Percentiles rank a stretch among this genome's conserved stretches.
Conservation (phyloP, 306 rosid species). For the cucumber (Cucumis sativus) region DNA sequence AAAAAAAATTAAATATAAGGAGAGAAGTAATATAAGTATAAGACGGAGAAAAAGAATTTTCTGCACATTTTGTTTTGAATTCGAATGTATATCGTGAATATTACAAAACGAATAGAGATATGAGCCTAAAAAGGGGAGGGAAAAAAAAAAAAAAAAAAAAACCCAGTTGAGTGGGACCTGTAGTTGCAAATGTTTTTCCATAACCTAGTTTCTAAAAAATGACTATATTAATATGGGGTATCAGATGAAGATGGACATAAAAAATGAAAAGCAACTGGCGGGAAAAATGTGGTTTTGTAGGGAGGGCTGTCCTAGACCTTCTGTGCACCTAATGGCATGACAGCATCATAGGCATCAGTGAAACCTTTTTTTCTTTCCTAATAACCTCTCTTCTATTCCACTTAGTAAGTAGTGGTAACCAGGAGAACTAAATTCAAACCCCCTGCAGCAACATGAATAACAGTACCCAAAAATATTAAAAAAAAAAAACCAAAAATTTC, state of each 20-base stretch:
- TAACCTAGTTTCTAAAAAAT: constrained; percentile 49
- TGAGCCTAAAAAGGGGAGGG: constrained; percentile 30
- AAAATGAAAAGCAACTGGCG: constrained; percentile 11
- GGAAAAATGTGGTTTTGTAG: constrained; percentile 26
- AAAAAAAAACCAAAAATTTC: constrained; percentile 25
- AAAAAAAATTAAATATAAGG: no score
- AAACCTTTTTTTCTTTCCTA: constrained; percentile 18
- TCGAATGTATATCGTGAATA: constrained; percentile 42
- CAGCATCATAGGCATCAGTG: constrained; percentile 19
- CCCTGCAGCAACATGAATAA: constrained; percentile 42
- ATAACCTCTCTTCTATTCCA: constrained; percentile 17
- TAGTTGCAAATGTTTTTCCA: constrained; percentile 57
- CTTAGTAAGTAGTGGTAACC: constrained; percentile 25
- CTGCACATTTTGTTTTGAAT: constrained; percentile 46
- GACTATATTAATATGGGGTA: constrained; percentile 20
- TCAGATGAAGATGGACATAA: constrained; percentile 31
- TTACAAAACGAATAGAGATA: constrained; percentile 64
- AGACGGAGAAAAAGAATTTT: constrained; percentile 29
- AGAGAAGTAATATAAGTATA: background rate
- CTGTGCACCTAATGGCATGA: constrained; percentile 39
- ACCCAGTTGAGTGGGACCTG: constrained; percentile 54
- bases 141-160: constrained; percentile 1
- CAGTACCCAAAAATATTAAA: constrained; percentile 42
- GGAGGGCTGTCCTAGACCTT: constrained; percentile 34
- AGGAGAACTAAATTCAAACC: constrained; percentile 35